These are phyloP conservation scores for Lathyrus sativus DNA, from an alignment of 306 rosid genomes.

Conservation along the genomic window DNA sequence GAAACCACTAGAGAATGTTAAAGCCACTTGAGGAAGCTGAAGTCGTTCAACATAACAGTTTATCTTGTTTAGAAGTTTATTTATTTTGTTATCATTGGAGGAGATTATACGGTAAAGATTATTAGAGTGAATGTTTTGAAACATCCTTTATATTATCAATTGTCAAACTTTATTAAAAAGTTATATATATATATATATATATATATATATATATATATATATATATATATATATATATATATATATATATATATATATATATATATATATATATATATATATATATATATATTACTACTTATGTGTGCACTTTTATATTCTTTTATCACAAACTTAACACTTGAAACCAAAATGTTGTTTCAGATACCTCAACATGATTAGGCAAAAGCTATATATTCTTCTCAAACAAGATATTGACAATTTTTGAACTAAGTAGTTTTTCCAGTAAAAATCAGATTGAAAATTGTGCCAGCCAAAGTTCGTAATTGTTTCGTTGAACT, in stretches of 20 bases:
- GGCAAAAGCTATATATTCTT: too few species aligned
- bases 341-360: too few species aligned
- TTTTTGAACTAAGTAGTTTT: not conserved
- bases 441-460: conserved; percentile 18
- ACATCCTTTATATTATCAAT: not conserved
- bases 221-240: too few species aligned
- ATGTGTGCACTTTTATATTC: not conserved
- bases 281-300: too few species aligned
- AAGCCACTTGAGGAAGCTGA: conserved; percentile 17
- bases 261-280: too few species aligned
- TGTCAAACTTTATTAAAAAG: not conserved
- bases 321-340: not conserved
- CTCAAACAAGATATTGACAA: conserved; percentile 12
- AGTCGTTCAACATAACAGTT: conserved; percentile 41
- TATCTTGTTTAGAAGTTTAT: conserved; percentile 44
- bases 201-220: too few species aligned
- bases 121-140: not conserved
- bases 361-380: too few species aligned
- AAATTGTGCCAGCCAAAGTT: not conserved
- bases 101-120: not conserved
- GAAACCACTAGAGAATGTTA: too few species aligned
- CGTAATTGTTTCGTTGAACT: not conserved
- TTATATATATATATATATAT: too few species aligned
- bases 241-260: too few species aligned
- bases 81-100: not conserved